A percentile compares a stretch with the other conserved stretches of the same genome.
phyloP scores from a whole-genome alignment of 805 yeast species.

The Saccharomycodes ludwigii region DNA sequence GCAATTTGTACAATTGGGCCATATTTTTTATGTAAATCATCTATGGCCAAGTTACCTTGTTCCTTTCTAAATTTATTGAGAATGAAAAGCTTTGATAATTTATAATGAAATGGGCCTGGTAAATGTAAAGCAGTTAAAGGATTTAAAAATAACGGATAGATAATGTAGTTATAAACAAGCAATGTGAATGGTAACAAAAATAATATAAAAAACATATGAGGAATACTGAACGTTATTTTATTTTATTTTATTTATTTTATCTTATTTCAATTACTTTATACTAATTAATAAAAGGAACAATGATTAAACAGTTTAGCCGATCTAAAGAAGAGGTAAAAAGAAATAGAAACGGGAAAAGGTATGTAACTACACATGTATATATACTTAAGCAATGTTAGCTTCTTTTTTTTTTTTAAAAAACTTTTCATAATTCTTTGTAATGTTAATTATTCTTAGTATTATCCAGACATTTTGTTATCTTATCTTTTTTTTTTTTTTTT shows the following conservation, averaged over 20 bases:
- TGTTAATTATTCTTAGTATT: too few species aligned
- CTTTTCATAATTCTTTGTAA: too few species aligned
- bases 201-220: conserved; percentile 7
- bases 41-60: conserved; percentile 37
- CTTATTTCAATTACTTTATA: conserved; percentile 36
- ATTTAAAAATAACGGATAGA: conserved; percentile 36
- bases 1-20: conserved; percentile 6
- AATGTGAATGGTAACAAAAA: not conserved
- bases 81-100: conserved; percentile 31
- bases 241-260: conserved; percentile 18
- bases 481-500: too few species aligned
- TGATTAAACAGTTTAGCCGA: too few species aligned
- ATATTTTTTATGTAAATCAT: conserved; percentile 14
- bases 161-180: conserved; percentile 21
- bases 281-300: too few species aligned
- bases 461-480: too few species aligned
- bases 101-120: conserved; percentile 48
- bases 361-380: too few species aligned
- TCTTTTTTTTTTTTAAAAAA: too few species aligned
- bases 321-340: too few species aligned
- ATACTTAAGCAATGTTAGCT: too few species aligned
- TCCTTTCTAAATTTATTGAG: conserved; percentile 33
- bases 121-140: conserved; percentile 30
- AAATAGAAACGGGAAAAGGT: too few species aligned
- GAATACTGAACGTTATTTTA: conserved; percentile 11